Evolutionary conservation across 2,329 filamentous ascomycete genomes (phyloP), one percentile per base, ranked within the genome.

Genomic region (Cladosporium colombiae): DNA sequence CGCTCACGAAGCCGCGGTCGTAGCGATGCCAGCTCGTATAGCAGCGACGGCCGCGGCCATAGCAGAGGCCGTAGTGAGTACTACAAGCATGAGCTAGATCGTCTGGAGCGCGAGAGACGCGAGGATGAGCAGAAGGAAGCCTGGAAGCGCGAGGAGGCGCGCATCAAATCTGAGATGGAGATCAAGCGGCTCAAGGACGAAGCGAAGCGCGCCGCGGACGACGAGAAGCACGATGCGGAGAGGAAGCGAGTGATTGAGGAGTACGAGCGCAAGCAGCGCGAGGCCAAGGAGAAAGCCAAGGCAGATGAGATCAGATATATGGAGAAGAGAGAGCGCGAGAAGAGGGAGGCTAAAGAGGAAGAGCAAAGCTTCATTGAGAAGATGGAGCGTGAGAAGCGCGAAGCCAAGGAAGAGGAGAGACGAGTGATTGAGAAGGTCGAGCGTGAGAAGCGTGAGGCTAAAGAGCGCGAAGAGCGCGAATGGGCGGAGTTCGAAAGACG

Each of bases 221-320:
- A 76, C 37, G 77, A 78, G 60, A 77, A 74, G 62, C 75, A 76
- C 65, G 72, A 75, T 46, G 71, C 75, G 27, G 74, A 76, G 23
- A 66, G 70, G 29, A 76, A 80, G 61, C 75, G 76, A 50, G 69
- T 80, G 7, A 70, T 78, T 13, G 73, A 77, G 61, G 76, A 81
- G 58, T 73, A 81, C 31, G 74, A 77, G 63, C 74, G 78, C 1
- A 78, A 81, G 66, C 75, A 80, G 62, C 76, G 78, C 63, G 65
- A 70, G 56, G 69, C 66, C 13, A 69, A 29, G 73, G 74, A 58
- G 75, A 78, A 68, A 76, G 77, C 65, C 8, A 73, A 74, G 57
- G 77, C 76, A 35, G 79, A 81, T 66, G 76, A 77, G 68, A 76
- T 79, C 63, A 76, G 75, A 27, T 74, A 81, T 5, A 74, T 74